phyloP scores from a whole-genome alignment of 2,329 filamentous ascomycete species.

The Fusarium graminum region DNA sequence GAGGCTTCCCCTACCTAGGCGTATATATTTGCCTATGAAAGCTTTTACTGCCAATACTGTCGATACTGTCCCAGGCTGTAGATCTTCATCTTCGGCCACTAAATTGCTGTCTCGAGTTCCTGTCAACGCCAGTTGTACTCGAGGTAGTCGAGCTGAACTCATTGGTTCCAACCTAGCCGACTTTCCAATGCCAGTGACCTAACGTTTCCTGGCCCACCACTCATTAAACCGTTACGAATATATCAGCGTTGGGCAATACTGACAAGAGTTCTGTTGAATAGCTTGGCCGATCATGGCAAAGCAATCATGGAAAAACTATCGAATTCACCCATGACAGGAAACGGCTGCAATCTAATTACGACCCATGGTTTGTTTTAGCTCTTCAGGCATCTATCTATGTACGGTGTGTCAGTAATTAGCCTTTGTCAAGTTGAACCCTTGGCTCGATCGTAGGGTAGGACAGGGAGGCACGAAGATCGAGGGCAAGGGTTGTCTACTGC shows the following conservation, averaged over 20 bases:
- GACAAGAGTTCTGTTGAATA: neutral
- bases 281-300: neutral
- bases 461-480: slow-evolving; percentile 42
- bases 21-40: neutral
- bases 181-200: no score
- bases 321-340: slow-evolving; percentile 20
- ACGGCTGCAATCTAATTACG: slow-evolving; percentile 7
- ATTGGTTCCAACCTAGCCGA: no score
- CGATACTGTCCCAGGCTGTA: no score
- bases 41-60: neutral
- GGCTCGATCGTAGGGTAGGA: slow-evolving; percentile 34
- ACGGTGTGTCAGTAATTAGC: neutral
- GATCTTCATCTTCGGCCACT: no score
- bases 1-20: neutral
- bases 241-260: neutral
- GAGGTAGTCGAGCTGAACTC: no score
- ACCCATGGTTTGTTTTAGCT: neutral
- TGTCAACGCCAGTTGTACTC: neutral
- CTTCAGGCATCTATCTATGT: slow-evolving; percentile 14
- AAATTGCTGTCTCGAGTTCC: neutral
- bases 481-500: slow-evolving; percentile 21
- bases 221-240: neutral
- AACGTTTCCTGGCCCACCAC: no score
- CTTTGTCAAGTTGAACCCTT: slow-evolving; percentile 3
- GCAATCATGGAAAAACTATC: slow-evolving; percentile 3